phyloP scores from a whole-genome alignment of 805 yeast genomes.

The Metschnikowia peoriensis region DNA sequence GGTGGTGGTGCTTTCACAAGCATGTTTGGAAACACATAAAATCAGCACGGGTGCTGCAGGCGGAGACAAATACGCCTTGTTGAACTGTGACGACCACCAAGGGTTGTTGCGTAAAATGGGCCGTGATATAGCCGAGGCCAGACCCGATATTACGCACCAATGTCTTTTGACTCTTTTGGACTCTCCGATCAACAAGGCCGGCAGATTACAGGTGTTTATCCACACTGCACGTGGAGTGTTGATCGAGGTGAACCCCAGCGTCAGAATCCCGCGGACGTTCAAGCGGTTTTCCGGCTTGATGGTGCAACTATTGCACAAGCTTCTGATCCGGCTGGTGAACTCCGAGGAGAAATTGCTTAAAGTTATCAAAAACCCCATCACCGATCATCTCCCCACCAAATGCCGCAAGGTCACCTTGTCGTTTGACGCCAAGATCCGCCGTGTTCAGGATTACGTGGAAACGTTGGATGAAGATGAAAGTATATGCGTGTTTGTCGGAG shows the following conservation, averaged over 20 bases:
- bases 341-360: constrained; percentile 91
- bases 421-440: constrained; percentile 83
- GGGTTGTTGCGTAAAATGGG: constrained; percentile 94
- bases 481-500: constrained; percentile 97
- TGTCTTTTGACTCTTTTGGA: constrained; percentile 91
- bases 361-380: constrained; percentile 95
- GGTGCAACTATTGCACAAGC: constrained; percentile 93
- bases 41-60: constrained; percentile 76
- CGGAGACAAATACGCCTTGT: constrained; percentile 82
- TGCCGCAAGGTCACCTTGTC: constrained; percentile 92
- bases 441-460: constrained; percentile 83
- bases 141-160: constrained; percentile 99
- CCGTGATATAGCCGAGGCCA: constrained; percentile 94
- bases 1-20: constrained; percentile 93
- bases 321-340: constrained; percentile 90
- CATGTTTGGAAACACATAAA: constrained; percentile 93
- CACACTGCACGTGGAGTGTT: constrained; percentile 94
- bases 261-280: constrained; percentile 96
- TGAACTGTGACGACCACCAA: constrained; percentile 98
- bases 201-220: constrained; percentile 92
- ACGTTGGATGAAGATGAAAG: constrained; percentile 86
- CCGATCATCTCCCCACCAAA: constrained; percentile 94
- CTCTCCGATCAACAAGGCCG: constrained; percentile 98
- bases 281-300: constrained; percentile 96
- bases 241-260: constrained; percentile 93